Base-by-base conservation (phyloP, 306 rosid species). In the Cercis canadensis region DNA sequence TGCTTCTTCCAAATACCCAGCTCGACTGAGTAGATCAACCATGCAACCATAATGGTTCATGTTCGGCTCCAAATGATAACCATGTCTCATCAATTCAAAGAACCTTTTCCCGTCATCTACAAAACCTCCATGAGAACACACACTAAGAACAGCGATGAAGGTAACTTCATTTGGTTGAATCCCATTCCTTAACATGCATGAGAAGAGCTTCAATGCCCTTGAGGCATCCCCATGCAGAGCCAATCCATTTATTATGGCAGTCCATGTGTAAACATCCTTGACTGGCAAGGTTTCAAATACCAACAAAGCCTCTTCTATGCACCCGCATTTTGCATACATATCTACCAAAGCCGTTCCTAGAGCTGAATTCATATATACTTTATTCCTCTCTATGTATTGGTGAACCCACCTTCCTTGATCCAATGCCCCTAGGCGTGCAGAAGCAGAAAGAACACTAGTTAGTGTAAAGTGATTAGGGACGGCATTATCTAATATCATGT, bases 11-110 rank as follows among this genome's bases (percentile, higher is more conserved):
- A 82, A 65, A 47, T 65, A 34, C 66, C 86, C 83, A 15, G 83
- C 86, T 36, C 83, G 70, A 9, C 81, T 75, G 13, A 78, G 83
- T 17, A 82, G 74, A 75, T 82, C 86, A 74, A 78, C 78, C 83
- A 82, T 78, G 78, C 83, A 82, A 53, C 83, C 86, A 78, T 82
- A 82, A 29, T 82, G 86, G 17, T 65, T 75, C 82, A 78, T 71
- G 45, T 54, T 75, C 15, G 83, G 86, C 60, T 82, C 73, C 75
- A 82, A 69, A 7, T 70, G 21, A 63, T 82, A 82, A 60, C 19
- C 34, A 24, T 53, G 45, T 15, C n/a, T 78, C 69, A 82, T 78
- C 73, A 47, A 14, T 65, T 77, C 55, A 55, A 82, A 82, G 7
- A 78, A 8, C 56, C 56, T 49, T 46, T 49, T 78, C 43, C 81